Conservation (phyloP, 208 protist species). For the Spongospora subterranea region DNA sequence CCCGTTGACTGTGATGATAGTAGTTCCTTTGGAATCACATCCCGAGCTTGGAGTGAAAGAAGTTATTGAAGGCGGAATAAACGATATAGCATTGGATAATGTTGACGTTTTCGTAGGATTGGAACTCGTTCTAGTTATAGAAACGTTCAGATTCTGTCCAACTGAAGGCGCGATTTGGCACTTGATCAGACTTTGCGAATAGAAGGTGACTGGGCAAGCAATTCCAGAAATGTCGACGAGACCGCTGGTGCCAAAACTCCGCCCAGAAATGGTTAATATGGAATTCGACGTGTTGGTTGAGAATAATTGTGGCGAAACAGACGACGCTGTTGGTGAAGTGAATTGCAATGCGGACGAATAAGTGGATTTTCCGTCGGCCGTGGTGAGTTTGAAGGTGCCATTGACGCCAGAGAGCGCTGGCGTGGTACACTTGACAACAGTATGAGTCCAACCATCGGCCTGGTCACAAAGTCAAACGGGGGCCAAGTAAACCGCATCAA, state of each 20-base stretch:
- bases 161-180: background rate
- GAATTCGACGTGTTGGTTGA: background rate
- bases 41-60: background rate
- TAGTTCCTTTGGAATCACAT: background rate
- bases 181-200: background rate
- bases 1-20: slow-evolving; percentile 13
- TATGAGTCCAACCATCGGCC: slow-evolving; percentile 6
- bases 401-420: background rate
- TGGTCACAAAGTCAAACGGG: background rate
- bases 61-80: background rate
- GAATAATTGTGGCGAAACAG: background rate
- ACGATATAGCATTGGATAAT: background rate
- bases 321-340: background rate
- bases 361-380: background rate
- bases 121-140: background rate
- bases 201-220: background rate
- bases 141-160: background rate
- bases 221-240: background rate
- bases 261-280: background rate
- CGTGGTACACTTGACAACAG: slow-evolving; percentile 37
- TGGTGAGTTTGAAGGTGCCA: background rate
- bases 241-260: background rate
- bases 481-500: background rate
- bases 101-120: background rate
- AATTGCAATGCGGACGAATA: background rate